A percentile compares a stretch with the other conserved stretches of the same genome.
Evolutionary conservation across 352 stramenopile species (phyloP).

Genomic region (Aphanomyces cochlioides): DNA sequence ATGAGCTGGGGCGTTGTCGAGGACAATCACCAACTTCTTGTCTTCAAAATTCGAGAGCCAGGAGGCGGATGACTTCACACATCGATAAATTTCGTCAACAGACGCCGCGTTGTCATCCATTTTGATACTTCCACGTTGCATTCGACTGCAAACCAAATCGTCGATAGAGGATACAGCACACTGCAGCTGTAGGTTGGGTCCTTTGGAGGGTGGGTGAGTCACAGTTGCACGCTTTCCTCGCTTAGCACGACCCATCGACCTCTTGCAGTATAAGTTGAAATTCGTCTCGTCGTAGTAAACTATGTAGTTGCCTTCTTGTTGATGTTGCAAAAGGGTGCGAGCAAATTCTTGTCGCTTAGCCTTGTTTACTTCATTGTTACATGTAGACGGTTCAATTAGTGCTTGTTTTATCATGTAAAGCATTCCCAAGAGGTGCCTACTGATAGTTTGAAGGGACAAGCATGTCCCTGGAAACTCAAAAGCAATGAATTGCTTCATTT

Average conservation of each 20-base stretch:
- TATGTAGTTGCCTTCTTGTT: slow-evolving; percentile 25
- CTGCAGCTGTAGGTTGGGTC: slow-evolving; percentile 33
- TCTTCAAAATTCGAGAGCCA: neutral
- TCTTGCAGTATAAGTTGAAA: slow-evolving; percentile 34
- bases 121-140: slow-evolving; percentile 32
- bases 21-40: slow-evolving; percentile 35
- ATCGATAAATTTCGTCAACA: slow-evolving; percentile 22
- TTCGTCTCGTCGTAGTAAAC: slow-evolving; percentile 32
- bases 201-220: slow-evolving; percentile 22
- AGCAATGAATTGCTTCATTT: slow-evolving; percentile 3
- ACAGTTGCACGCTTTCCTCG: slow-evolving; percentile 19
- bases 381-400: slow-evolving; percentile 18
- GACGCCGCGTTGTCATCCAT: slow-evolving; percentile 33
- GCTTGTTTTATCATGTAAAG: slow-evolving; percentile 34
- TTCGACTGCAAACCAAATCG: slow-evolving; percentile 20
- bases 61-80: slow-evolving; percentile 17
- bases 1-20: slow-evolving; percentile 34
- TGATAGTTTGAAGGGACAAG: slow-evolving; percentile 30
- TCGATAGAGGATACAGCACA: slow-evolving; percentile 25
- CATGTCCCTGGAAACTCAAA: neutral
- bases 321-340: neutral
- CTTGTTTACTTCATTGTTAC: slow-evolving; percentile 35
- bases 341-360: slow-evolving; percentile 24
- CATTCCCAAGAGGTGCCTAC: slow-evolving; percentile 19
- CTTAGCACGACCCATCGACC: slow-evolving; percentile 11